phyloP scores from a whole-genome alignment of 495 filamentous ascomycete genomes.

The Hypoxylon cercidicola region DNA sequence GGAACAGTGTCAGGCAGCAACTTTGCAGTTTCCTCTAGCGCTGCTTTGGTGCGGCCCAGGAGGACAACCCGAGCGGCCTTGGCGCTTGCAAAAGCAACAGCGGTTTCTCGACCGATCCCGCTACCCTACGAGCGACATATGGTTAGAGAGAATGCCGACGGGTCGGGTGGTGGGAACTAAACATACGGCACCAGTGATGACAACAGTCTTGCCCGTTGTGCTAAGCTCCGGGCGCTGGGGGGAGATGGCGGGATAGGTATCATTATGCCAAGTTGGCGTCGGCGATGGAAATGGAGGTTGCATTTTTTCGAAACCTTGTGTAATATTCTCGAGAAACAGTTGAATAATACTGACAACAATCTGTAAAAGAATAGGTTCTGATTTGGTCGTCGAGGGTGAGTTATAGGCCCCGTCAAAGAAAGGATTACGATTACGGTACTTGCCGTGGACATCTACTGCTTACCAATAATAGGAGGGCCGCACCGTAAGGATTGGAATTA shows the following conservation, averaged over 20 bases:
- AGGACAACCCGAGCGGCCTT: constrained; percentile 46
- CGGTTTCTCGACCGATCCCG: constrained; percentile 54
- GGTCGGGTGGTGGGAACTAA: background rate
- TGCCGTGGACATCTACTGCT: too few relatives aligned
- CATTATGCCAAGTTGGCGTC: constrained; percentile 46
- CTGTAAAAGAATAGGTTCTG: too few relatives aligned
- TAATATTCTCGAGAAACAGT: too few relatives aligned
- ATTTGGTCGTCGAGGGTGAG: too few relatives aligned
- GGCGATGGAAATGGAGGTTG: constrained; percentile 26
- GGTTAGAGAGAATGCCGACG: constrained; percentile 28
- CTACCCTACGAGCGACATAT: constrained; percentile 31
- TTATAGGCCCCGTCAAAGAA: too few relatives aligned
- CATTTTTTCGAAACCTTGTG: background rate
- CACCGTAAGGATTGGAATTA: too few relatives aligned
- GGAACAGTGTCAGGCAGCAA: background rate
- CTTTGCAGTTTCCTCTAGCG: constrained; percentile 20
- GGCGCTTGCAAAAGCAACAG: constrained; percentile 37
- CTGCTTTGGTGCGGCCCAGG: constrained; percentile 32
- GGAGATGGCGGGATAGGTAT: constrained; percentile 56
- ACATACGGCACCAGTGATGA: constrained; percentile 60
- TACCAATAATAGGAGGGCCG: too few relatives aligned
- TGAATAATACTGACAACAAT: too few relatives aligned
- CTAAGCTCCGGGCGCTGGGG: constrained; percentile 54
- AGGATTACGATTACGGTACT: too few relatives aligned
- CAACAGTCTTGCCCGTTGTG: constrained; percentile 53